A percentile compares a stretch with the other conserved stretches of the same genome.
phyloP scores from a whole-genome alignment of 305 asterid genomes.

The Fraxinus angustifolia region DNA sequence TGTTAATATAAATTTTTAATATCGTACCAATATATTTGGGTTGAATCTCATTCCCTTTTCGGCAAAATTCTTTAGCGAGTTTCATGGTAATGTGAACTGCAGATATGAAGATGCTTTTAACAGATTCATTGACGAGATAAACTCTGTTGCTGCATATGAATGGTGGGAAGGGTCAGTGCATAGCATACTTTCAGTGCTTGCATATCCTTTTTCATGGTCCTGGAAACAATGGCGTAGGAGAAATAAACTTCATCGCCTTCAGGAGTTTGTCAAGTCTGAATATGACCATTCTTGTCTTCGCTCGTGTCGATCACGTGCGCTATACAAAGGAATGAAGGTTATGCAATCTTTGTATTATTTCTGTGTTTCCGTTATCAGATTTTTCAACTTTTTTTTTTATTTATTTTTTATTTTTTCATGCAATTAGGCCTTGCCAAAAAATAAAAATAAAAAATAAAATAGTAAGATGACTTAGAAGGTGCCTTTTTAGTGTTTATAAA shows the following conservation, averaged over 20 bases:
- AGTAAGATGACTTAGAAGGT: background rate
- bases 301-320: conserved; percentile 92
- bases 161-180: conserved; percentile 99
- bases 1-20: background rate
- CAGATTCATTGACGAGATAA: conserved; percentile 87
- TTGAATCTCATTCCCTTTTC: conserved; percentile 6
- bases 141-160: conserved; percentile 91
- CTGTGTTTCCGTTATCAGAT: background rate
- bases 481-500: background rate
- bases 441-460: background rate
- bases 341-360: background rate
- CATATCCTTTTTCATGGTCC: conserved; percentile 98
- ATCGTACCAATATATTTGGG: background rate
- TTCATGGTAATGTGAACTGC: conserved; percentile 27
- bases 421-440: background rate
- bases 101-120: conserved; percentile 97
- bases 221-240: conserved; percentile 99
- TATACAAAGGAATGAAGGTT: conserved; percentile 98
- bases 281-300: conserved; percentile 94
- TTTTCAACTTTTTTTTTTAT: background rate
- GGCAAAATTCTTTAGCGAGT: conserved; percentile 19
- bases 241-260: conserved; percentile 76
- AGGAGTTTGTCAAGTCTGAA: conserved; percentile 88
- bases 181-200: conserved; percentile 85
- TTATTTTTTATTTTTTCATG: background rate